Base-by-base conservation (phyloP, 1,139 yeast genomes). In the Suhomyces bokatorum region DNA sequence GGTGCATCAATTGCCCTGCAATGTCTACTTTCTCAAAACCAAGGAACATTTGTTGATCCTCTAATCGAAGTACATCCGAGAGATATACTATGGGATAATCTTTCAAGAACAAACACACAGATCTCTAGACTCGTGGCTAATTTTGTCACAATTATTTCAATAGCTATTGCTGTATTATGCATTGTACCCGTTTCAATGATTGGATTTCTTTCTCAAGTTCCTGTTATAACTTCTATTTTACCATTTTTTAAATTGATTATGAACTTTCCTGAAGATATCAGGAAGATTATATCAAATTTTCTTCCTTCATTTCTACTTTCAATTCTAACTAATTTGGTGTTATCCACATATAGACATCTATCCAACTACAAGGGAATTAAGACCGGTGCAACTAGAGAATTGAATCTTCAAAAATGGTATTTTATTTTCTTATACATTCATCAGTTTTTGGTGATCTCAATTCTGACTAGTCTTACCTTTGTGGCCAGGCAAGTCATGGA, bases 371-470 rank as follows among this genome's bases (percentile, higher is more conserved):
- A 80, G 52, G 83, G 85, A 7, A 73, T 70, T 34, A 58, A 75
- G 38, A 77, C 85, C 0, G 83, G 83, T 0, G 71, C 82, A 4
- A 79, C 77, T 47, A 59, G 80, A 12, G 87, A 85, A 57, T 35
- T 75, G 3, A 83, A 80, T 49, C 66, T 81, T n/a, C 90, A 85
- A 50, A 66, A 69, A 40, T 85, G 91, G 90, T 81, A 67, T 72
- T 84, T 73, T 69, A 74, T 52, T 46, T 90, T 90, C 58, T 67
- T 85, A 42, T 88, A 87, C 58, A 80, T 88, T 37, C 97, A 90
- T 55, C 81, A 88, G 33, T 90, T 90, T 54, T 63, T 90, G 35
- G 95, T 90, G 33, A 90, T 90, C 3, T 86, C 97, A 0, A 78
- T 90, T 33, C 87, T 95, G 57, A 85, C 95, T 0, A 90, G 96